Evolutionary conservation across 2,329 filamentous ascomycete genomes (phyloP).

Genomic region (Penicillium sp.): DNA sequence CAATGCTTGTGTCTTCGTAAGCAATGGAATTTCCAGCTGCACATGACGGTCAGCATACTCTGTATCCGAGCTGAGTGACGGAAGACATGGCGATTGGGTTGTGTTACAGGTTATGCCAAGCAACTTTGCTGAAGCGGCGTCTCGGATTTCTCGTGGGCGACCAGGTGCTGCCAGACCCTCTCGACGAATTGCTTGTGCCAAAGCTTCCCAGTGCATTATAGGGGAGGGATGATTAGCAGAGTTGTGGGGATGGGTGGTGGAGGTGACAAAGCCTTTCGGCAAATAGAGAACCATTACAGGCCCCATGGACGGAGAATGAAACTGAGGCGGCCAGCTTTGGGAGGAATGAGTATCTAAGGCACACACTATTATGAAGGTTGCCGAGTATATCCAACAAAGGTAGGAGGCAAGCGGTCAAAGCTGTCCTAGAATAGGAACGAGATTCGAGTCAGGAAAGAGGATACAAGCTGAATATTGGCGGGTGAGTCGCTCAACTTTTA

Average conservation of each 20-base stretch:
- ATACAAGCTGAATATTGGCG: no score
- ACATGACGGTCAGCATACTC: not conserved
- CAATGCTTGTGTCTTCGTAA: constrained; percentile 36
- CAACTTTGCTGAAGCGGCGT: constrained; percentile 21
- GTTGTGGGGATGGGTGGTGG: no score
- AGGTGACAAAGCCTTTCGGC: constrained; percentile 1
- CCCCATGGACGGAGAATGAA: constrained; percentile 16
- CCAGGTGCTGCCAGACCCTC: constrained; percentile 18
- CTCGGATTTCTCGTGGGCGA: constrained; percentile 13
- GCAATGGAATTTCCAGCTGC: constrained; percentile 31
- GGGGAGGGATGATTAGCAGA: not conserved
- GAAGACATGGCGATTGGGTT: not conserved
- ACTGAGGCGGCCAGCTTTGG: constrained; percentile 11
- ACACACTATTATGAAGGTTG: no score
- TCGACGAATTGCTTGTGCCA: constrained; percentile 16
- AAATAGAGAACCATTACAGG: constrained; percentile 20
- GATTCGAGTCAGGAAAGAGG: no score
- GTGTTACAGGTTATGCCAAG: constrained; percentile 19
- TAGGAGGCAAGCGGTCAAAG: no score
- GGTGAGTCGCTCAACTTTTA: no score
- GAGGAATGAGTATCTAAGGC: no score
- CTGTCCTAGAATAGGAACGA: no score
- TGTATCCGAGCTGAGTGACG: not conserved
- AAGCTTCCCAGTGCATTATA: constrained; percentile 23
- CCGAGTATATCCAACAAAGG: no score